Conservation (phyloP, 2,329 filamentous ascomycete genomes). For the Fusarium subglutinans region DNA sequence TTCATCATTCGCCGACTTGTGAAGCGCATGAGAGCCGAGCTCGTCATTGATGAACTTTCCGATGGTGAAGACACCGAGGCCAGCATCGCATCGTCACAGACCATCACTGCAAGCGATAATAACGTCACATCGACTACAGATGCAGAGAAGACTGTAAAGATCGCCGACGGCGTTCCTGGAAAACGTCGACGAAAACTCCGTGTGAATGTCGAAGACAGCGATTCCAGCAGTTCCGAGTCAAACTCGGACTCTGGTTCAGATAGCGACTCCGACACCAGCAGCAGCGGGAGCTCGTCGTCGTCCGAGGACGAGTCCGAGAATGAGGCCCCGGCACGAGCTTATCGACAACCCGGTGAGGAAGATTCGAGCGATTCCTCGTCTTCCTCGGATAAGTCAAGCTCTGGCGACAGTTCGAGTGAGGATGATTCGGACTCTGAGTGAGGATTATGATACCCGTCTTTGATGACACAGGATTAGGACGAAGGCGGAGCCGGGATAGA, state of each 20-base stretch:
- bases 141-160: conserved; percentile 52
- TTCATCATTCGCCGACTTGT: conserved; percentile 64
- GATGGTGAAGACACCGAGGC: conserved; percentile 56
- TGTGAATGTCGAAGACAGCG: conserved; percentile 54
- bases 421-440: conserved; percentile 38
- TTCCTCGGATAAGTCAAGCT: conserved; percentile 47
- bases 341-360: conserved; percentile 45
- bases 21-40: conserved; percentile 71
- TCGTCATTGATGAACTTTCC: conserved; percentile 64
- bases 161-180: conserved; percentile 56
- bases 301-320: conserved; percentile 48
- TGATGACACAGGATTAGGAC: conserved; percentile 8
- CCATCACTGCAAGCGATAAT: conserved; percentile 43
- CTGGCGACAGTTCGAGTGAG: conserved; percentile 44
- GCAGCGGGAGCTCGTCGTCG: conserved; percentile 48
- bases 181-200: conserved; percentile 64
- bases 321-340: conserved; percentile 34
- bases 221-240: conserved; percentile 51
- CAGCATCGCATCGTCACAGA: conserved; percentile 45
- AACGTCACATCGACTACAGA: conserved; percentile 39
- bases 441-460: conserved; percentile 23
- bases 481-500: conserved; percentile 34
- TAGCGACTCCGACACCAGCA: conserved; percentile 46
- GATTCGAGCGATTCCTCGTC: conserved; percentile 45
- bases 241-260: conserved; percentile 49